Base-by-base conservation (phyloP, 164 flowering plant species). In the Malania oleifera region DNA sequence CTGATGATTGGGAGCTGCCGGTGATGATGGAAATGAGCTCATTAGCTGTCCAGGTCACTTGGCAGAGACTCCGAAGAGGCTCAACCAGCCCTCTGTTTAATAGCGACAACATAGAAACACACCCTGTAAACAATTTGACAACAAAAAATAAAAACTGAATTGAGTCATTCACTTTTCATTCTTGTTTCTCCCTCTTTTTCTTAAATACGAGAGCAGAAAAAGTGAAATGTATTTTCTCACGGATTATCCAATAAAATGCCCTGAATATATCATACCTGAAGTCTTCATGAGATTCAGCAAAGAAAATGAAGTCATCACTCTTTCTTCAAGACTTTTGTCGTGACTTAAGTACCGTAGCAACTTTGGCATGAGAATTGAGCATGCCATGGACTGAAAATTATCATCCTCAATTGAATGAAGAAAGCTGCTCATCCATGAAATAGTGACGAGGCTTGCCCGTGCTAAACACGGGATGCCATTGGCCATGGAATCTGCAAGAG, bases 371-470 rank as follows among this genome's bases (percentile, higher is more conserved):
- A 84, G 77, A 12, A 67, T 38, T 26, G 85, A 71, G 62, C 73
- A 58, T 43, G 77, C 77, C 59, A 68, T 54, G 11, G 67, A 64
- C 29, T 18, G 57, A 22, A 84, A 56, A 28, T 60, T 35, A 44
- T 65, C 61, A 45, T 79, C 77, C 28, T 46, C 59, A 24, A 73
- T 51, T 12, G 66, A 63, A 9, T 62, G 59, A 24, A 82, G 54
- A 35, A 57, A 62, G 47, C 43, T 62, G 75, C 74, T 76, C 69
- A 84, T 70, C 95, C 88, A 87, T 47, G 85, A 65, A 54, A 82
- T 67, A 1, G 85, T 82, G 39, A 76, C 72, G 2, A 84, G 72
- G 76, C 86, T 70, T 26, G 86, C 86, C 31, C 77, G 70, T 27
- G 82, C 77, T 44, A 87, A 65, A 37, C 67, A 60, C 40, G 86